These are phyloP conservation scores for Phyllosticta citrichinensis DNA, from an alignment of 2,329 filamentous ascomycete genomes.

Conservation along the genomic window DNA sequence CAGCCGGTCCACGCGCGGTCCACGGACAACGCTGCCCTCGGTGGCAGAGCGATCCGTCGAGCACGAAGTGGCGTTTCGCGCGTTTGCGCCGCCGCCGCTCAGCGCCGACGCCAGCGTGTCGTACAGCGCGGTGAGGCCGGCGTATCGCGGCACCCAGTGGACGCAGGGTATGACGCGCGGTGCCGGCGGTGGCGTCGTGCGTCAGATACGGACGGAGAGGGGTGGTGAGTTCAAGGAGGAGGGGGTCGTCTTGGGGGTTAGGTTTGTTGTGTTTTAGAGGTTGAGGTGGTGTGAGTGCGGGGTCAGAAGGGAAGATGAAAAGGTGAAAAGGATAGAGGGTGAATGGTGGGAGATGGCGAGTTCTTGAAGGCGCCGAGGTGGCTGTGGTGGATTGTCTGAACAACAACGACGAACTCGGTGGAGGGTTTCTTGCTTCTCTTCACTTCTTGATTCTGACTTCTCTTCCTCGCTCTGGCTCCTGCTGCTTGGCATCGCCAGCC, in stretches of 20 bases:
- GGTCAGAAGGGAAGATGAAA: background rate
- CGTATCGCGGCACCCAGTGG: constrained; percentile 12
- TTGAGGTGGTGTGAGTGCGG: background rate
- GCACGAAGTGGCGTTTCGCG: background rate
- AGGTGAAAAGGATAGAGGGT: no score
- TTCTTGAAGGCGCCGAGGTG: no score
- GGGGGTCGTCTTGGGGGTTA: constrained; percentile 31
- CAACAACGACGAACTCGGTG: no score
- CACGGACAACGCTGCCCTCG: constrained; percentile 13
- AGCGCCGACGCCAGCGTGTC: constrained; percentile 25
- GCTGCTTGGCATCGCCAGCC: no score
- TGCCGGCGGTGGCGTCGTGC: constrained; percentile 18
- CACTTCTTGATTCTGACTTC: no score
- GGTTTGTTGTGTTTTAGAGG: constrained; percentile 27
- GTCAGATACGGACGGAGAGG: constrained; percentile 30
- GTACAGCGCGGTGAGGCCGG: constrained; percentile 18
- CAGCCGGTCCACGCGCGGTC: background rate
- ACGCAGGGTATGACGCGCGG: constrained; percentile 11
- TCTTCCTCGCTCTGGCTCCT: no score
- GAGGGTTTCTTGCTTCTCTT: no score
- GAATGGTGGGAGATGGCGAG: no score
- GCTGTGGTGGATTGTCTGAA: no score
- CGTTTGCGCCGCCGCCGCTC: constrained; percentile 18
- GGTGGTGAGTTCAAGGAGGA: constrained; percentile 32
- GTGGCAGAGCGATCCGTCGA: constrained; percentile 13